These are phyloP conservation scores for sorghum (Sorghum bicolor) DNA, from an alignment of 176 grass and related monocot species.

Conservation along the genomic window DNA sequence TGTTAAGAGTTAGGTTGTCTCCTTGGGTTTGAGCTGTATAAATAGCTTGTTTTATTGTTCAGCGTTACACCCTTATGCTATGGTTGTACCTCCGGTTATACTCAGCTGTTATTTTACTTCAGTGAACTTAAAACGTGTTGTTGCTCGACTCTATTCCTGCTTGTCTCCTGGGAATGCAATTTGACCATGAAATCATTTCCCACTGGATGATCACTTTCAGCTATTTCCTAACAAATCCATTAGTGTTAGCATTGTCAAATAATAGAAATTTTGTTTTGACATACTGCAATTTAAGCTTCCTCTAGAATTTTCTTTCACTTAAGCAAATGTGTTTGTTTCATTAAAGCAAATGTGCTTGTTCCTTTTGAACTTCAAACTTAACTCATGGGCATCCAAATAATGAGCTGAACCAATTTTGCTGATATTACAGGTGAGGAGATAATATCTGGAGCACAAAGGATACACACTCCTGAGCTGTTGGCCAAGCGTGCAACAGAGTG, in stretches of 20 bases:
- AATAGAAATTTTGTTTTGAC: background rate
- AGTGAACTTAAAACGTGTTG: background rate
- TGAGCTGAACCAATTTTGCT: background rate
- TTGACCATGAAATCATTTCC: background rate
- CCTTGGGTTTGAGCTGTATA: background rate
- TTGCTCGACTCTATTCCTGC: background rate
- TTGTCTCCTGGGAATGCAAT: background rate
- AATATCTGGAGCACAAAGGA: slow-evolving; percentile 91
- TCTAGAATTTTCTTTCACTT: too few species aligned
- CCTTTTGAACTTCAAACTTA: background rate
- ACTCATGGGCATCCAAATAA: background rate
- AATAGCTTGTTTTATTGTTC: background rate
- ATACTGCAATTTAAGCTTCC: background rate
- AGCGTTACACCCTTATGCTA: background rate
- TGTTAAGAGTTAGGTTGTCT: background rate
- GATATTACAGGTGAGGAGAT: slow-evolving; percentile 63
- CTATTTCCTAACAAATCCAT: background rate
- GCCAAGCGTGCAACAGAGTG: slow-evolving; percentile 66
- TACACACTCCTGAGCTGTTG: slow-evolving; percentile 80
- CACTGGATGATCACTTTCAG: background rate
- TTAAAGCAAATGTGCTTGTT: background rate
- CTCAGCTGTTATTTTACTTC: background rate
- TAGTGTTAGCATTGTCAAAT: background rate
- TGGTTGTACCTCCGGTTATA: background rate
- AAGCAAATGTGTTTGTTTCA: background rate